A percentile compares a stretch with the other conserved stretches of the same genome.
Evolutionary conservation across 108 stramenopile species (phyloP).

Genomic region (Nannochloropsis salina): DNA sequence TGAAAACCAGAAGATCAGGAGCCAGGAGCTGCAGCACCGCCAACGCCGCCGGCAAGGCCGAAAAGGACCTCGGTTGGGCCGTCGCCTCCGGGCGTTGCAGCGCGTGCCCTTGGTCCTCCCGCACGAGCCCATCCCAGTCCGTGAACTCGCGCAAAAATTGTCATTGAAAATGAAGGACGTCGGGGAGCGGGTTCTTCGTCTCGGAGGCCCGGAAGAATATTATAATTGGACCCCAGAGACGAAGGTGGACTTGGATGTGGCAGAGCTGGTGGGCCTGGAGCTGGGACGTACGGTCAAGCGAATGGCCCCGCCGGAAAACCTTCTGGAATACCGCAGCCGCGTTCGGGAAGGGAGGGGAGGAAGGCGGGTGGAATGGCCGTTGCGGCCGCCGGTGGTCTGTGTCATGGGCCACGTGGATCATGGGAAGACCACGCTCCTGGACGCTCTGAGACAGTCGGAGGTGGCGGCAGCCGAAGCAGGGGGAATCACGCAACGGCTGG

Average conservation of each 20-base stretch:
- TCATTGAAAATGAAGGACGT: slow-evolving; percentile 44
- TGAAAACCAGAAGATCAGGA: not conserved
- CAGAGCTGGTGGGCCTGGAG: slow-evolving; percentile 51
- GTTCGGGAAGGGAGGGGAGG: slow-evolving; percentile 26
- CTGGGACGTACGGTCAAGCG: slow-evolving; percentile 37
- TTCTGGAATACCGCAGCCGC: not conserved
- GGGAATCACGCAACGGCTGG: slow-evolving; percentile 93
- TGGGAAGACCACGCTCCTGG: slow-evolving; percentile 97
- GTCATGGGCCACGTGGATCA: slow-evolving; percentile 99
- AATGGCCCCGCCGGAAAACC: no score
- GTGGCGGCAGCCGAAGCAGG: slow-evolving; percentile 88
- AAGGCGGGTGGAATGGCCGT: slow-evolving; percentile 47
- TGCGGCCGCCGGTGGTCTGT: slow-evolving; percentile 81
- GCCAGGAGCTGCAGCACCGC: not conserved
- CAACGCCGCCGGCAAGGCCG: not conserved
- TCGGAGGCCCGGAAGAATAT: slow-evolving; percentile 37
- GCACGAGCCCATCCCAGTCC: slow-evolving; percentile 45
- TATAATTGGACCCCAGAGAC: slow-evolving; percentile 22
- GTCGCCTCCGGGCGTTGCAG: not conserved
- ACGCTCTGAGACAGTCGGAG: slow-evolving; percentile 70
- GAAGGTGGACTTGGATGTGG: slow-evolving; percentile 52
- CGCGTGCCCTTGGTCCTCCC: slow-evolving; percentile 22
- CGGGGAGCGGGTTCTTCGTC: slow-evolving; percentile 34
- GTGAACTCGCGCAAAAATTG: slow-evolving; percentile 41
- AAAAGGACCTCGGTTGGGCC: not conserved